These are phyloP conservation scores for Pyrenula massariospora DNA, from an alignment of 495 filamentous ascomycete species.

Conservation along the genomic window DNA sequence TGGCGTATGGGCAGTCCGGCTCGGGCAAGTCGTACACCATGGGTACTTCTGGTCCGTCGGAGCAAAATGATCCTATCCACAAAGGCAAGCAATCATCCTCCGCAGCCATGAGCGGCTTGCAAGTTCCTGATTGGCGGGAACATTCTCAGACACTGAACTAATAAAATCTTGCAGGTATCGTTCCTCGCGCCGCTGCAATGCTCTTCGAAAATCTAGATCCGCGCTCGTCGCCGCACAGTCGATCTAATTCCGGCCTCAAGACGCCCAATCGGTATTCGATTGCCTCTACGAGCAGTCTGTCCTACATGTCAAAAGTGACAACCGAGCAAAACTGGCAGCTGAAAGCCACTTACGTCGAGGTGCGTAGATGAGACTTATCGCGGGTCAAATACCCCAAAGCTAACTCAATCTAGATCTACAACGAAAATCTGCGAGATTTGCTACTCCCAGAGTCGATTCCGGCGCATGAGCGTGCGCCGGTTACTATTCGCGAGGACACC, in stretches of 20 bases:
- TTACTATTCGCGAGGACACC: constrained; percentile 85
- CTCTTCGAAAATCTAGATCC: constrained; percentile 82
- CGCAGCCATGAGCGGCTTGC: neutral
- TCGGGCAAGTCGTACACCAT: constrained; percentile 99
- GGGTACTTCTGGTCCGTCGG: constrained; percentile 83
- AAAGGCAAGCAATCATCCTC: constrained; percentile 51
- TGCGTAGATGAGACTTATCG: constrained; percentile 15
- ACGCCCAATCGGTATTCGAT: constrained; percentile 75
- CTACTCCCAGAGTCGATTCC: constrained; percentile 68
- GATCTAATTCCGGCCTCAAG: constrained; percentile 60
- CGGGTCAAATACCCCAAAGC: constrained; percentile 1
- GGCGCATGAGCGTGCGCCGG: constrained; percentile 52
- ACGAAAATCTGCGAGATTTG: constrained; percentile 87
- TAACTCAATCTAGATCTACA: constrained; percentile 61
- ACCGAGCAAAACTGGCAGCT: constrained; percentile 81
- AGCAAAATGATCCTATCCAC: constrained; percentile 58
- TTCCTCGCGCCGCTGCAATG: constrained; percentile 77
- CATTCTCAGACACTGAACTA: constrained; percentile 1
- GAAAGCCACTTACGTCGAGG: constrained; percentile 93
- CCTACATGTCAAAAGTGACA: constrained; percentile 33
- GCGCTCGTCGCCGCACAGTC: constrained; percentile 29
- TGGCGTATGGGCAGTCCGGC: constrained; percentile 98
- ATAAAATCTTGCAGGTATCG: constrained; percentile 53
- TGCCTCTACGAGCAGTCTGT: constrained; percentile 32
- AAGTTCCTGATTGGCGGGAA: neutral